These are phyloP conservation scores for Pichia ethanolica DNA, from an alignment of 805 yeast genomes.

Conservation along the genomic window DNA sequence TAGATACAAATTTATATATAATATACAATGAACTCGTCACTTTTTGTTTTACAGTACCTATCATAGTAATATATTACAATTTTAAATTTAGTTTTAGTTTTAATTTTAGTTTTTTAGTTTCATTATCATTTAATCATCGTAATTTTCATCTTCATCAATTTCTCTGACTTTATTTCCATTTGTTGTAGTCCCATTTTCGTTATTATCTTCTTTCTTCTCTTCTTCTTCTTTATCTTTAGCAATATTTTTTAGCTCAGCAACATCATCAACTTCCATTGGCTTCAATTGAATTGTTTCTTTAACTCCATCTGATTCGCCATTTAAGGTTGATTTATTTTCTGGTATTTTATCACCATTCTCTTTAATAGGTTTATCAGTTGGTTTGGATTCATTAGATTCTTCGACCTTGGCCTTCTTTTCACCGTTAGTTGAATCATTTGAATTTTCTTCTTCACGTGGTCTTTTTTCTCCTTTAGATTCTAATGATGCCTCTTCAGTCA, in stretches of 20 bases:
- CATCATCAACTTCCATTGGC: constrained; percentile 28
- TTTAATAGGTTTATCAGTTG: neutral
- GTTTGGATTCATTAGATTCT: neutral
- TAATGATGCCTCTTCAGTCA: neutral
- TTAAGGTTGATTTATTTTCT: neutral
- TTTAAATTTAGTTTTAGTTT: neutral
- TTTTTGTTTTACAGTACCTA: neutral
- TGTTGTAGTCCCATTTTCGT: neutral
- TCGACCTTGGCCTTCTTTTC: constrained; percentile 3
- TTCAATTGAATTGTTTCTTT: constrained; percentile 21
- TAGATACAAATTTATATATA: neutral
- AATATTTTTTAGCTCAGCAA: constrained; percentile 16
- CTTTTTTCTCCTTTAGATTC: neutral
- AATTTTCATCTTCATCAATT: constrained; percentile 32
- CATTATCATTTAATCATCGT: constrained; percentile 23
- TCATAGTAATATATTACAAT: neutral
- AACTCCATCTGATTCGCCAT: neutral
- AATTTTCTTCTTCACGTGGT: neutral
- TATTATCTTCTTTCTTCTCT: constrained; percentile 2
- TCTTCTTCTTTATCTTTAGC: constrained; percentile 5
- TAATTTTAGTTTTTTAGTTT: no score
- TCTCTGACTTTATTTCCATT: constrained; percentile 19
- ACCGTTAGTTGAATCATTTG: neutral
- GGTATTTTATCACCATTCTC: constrained; percentile 3
- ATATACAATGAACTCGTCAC: neutral